A percentile compares a stretch with the other conserved stretches of the same genome.
phyloP scores from a whole-genome alignment of 345 rosid genomes.

The Corymbia maculata region DNA sequence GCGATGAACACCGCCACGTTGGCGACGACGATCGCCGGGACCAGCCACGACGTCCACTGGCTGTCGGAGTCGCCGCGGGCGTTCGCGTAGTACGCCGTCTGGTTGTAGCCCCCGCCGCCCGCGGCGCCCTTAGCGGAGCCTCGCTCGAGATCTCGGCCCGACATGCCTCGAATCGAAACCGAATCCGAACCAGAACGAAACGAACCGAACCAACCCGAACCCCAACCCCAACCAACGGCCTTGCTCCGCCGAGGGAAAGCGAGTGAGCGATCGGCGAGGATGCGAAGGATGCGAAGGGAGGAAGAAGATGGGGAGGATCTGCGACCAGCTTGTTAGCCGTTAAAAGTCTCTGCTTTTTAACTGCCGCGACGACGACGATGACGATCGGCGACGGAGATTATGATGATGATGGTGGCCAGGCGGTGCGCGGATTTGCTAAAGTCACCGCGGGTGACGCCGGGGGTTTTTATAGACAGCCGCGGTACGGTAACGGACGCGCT shows the following conservation, averaged over 20 bases:
- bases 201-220: not conserved
- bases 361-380: not conserved
- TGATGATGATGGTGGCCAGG: no score
- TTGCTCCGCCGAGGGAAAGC: no score
- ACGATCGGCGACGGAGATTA: not conserved
- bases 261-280: not conserved
- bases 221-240: not conserved
- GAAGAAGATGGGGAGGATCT: not conserved
- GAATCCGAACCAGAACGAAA: not conserved
- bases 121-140: conserved; percentile 11
- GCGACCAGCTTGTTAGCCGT: not conserved
- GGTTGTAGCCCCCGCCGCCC: not conserved
- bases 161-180: not conserved
- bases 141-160: conserved; percentile 52
- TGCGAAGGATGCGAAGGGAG: not conserved
- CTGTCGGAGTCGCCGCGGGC: conserved; percentile 19
- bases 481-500: not conserved
- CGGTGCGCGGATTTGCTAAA: not conserved
- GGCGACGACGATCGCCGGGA: conserved; percentile 69
- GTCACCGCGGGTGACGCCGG: not conserved
- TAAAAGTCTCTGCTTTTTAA: not conserved
- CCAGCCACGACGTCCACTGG: conserved; percentile 90
- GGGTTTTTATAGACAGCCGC: not conserved
- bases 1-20: conserved; percentile 59
- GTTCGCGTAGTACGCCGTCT: conserved; percentile 11